These are phyloP conservation scores for Silene conica DNA, from an alignment of 148 eudicot species.

Conservation along the genomic window DNA sequence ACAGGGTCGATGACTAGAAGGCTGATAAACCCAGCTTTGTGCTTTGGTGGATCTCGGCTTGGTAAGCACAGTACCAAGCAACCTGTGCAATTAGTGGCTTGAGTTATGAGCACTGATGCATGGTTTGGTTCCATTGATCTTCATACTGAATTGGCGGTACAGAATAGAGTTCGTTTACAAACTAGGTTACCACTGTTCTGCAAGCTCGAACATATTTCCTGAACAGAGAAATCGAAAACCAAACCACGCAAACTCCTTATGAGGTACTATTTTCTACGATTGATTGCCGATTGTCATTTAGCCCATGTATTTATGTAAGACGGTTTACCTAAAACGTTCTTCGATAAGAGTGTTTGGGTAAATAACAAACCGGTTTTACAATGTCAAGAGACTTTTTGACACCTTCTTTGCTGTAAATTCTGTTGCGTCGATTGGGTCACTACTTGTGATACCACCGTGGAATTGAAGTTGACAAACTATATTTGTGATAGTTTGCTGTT, in stretches of 20 bases:
- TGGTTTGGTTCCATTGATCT: too few species aligned
- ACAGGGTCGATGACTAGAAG: conserved; percentile 31
- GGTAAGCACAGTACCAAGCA: conserved; percentile 24
- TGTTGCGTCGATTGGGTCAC: too few species aligned
- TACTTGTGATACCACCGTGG: conserved; percentile 14
- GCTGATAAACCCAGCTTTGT: conserved; percentile 43
- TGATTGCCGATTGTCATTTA: too few species aligned
- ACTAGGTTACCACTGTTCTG: too few species aligned
- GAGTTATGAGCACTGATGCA: neutral
- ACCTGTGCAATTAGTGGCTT: conserved; percentile 12
- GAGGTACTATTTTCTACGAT: too few species aligned
- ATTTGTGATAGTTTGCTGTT: neutral
- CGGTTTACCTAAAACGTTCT: neutral
- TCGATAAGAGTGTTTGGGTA: neutral
- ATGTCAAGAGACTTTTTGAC: neutral
- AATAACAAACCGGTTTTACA: neutral
- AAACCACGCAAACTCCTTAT: too few species aligned
- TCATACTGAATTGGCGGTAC: too few species aligned
- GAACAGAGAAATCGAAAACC: too few species aligned
- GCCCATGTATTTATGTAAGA: neutral
- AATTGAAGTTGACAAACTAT: neutral
- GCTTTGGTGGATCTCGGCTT: conserved; percentile 54
- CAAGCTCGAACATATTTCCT: too few species aligned
- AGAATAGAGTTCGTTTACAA: too few species aligned
- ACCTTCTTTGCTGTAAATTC: neutral